Base-by-base conservation (phyloP, 441 rosid genomes). In the Kokia cookei region DNA sequence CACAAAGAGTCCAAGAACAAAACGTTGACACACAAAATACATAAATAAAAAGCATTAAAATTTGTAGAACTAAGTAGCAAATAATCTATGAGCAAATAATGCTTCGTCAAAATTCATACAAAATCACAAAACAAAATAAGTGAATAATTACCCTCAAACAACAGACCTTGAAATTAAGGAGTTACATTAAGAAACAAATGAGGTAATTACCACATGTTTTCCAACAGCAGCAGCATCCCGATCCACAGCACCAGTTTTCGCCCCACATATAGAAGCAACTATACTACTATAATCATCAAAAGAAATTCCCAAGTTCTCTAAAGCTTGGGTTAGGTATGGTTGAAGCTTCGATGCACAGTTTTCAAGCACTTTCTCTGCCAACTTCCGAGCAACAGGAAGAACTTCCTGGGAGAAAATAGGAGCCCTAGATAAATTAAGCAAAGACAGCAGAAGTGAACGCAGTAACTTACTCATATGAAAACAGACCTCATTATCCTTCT, bases 351-450 rank as follows among this genome's bases (percentile, higher is more conserved):
- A 62, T 24, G 93, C 93, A 88, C 88, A 93, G 61, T 69, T 85
- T 76, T 81, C 82, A 61, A 97, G 92, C 65, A 97, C 99, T 73
- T 73, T 82, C 87, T 97, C 97, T 17, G 80, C 98, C 78, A 97
- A 84, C 82, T 73, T 88, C 81, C 78, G 86, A 78, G 97, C 90
- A 77, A 86, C 69, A 74, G 97, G 94, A 67, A 87, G 84, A 70
- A 87, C 85, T 66, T 87, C 90, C 93, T 92, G 84, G 73, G 77
- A 76, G 58, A 35, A 48, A 77, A 47, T 13, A 51, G 15, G 69
- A 48, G 5, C 7, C 0, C 45, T 71, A 24, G 26, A 53, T 35
- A 40, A 76, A 73, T 50, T 65, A 32, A 71, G 5, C 50, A 63
- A 32, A 73, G 73, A 50, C 17, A 7, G 62, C 63, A 45, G 72